Evolutionary conservation across 2,329 filamentous ascomycete species (phyloP).

Genomic region (Phyllosticta ampelicida): DNA sequence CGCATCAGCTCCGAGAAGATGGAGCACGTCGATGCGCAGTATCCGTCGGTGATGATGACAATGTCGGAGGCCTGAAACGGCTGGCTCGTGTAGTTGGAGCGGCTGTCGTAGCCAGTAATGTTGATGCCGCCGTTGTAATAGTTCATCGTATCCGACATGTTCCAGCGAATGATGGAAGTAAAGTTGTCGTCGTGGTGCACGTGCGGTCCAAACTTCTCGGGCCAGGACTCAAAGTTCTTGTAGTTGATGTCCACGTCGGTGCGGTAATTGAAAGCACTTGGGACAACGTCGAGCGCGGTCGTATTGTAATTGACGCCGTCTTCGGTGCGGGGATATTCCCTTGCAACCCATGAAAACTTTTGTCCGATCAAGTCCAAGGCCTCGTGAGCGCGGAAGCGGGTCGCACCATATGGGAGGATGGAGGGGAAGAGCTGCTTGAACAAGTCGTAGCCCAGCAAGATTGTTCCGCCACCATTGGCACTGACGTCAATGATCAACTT

Average conservation of each 20-base stretch:
- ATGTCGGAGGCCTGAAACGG: constrained; percentile 45
- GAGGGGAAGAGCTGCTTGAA: constrained; percentile 48
- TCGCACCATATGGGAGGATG: constrained; percentile 38
- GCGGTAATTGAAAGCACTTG: constrained; percentile 37
- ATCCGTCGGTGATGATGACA: constrained; percentile 47
- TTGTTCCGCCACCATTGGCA: constrained; percentile 48
- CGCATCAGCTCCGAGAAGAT: constrained; percentile 46
- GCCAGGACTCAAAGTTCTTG: constrained; percentile 37
- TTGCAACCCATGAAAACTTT: constrained; percentile 26
- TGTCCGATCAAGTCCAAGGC: constrained; percentile 35
- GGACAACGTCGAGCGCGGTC: constrained; percentile 29
- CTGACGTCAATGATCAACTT: constrained; percentile 51
- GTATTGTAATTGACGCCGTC: constrained; percentile 24
- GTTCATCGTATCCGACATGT: constrained; percentile 25
- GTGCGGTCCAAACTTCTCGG: constrained; percentile 30
- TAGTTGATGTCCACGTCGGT: constrained; percentile 38
- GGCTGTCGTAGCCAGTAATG: constrained; percentile 24
- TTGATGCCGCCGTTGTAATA: constrained; percentile 24
- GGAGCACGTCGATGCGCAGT: constrained; percentile 49
- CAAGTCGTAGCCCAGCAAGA: constrained; percentile 51
- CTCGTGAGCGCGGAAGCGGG: constrained; percentile 42
- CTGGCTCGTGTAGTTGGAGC: constrained; percentile 37
- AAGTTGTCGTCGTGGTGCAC: constrained; percentile 32
- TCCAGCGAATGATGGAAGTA: constrained; percentile 24
- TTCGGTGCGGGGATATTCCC: constrained; percentile 22